Evolutionary conservation across 2,329 filamentous ascomycete species (phyloP), one percentile per base, ranked within the genome.

Genomic region (Emmonsia crescens): DNA sequence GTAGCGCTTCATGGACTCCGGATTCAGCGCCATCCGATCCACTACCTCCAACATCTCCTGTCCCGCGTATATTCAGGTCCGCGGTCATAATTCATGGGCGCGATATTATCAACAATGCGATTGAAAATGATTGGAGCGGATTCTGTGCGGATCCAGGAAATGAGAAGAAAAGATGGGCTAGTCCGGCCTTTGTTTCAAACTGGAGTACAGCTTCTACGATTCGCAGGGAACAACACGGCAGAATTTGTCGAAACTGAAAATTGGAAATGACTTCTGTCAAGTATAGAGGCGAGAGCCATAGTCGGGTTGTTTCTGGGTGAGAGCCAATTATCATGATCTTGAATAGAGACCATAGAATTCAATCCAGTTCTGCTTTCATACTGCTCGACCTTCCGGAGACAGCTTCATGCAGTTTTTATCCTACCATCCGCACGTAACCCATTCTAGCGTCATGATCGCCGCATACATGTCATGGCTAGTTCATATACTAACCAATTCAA

Each of bases 41-140:
- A 21, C 57, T 55, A 24, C 31, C n/a, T 44, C 57, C 51, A 33
- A 49, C 52, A 3, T 62, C 59, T n/a, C 57, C 51, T 42, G 51
- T 40, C 12, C 51, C 36, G 52, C 31, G 40, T 24, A 51, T 60
- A 42, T 61, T 64, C 40, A 57, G 61, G 40, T 64, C 60, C 12
- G 55, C 58, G 2, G 24, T 63, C 19, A 61, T 61, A n/a, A 42
- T 63, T 16, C 61, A 63, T 60, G 61, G 55, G 16, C 59, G 59
- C 24, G 49, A 60, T n/a, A 48, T 60, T 12, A 60, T 64, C 51
- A 64, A 64, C 57, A 64, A 59, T 56, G 58, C 63, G 1, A 57
- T 60, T 54, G 61, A 57, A 49, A 59, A 59, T 52, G 61, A 56
- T 36, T 62, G 61, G 59, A 61, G 59, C n/a, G 51, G 36, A 16